Evolutionary conservation across 768 basidiomycete genomes (phyloP).

Genomic region (Tricholoma saponaceum): DNA sequence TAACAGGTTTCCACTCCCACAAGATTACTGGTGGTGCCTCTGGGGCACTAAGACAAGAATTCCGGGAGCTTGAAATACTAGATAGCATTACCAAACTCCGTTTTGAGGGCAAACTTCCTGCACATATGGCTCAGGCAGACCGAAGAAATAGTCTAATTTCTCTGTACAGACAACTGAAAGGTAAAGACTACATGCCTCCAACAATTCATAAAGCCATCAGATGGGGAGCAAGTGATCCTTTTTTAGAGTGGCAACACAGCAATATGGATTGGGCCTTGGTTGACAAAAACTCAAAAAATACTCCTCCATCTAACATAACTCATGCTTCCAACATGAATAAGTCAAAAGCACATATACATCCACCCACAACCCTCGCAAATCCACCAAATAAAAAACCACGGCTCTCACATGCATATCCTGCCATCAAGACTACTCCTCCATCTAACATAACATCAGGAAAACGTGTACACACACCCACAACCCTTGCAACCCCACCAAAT

Average conservation of each 20-base stretch:
- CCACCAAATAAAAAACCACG: not conserved
- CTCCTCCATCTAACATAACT: not conserved
- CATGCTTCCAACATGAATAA: not conserved
- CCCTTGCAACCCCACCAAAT: not conserved
- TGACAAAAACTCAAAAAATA: not conserved
- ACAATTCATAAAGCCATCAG: constrained; percentile 2
- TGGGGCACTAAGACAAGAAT: constrained; percentile 26
- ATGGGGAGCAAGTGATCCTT: constrained; percentile 7
- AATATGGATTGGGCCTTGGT: not conserved
- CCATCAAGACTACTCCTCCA: not conserved
- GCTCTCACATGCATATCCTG: not conserved
- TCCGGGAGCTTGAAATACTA: constrained; percentile 29
- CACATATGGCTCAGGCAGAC: constrained; percentile 5
- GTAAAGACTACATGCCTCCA: constrained; percentile 7
- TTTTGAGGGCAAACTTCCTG: constrained; percentile 18
- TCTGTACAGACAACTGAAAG: constrained; percentile 3
- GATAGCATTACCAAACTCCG: constrained; percentile 26
- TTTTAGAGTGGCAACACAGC: not conserved
- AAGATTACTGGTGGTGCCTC: constrained; percentile 22
- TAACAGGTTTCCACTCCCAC: constrained; percentile 18
- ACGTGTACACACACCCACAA: not conserved
- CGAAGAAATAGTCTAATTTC: constrained; percentile 8
- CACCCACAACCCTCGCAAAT: not conserved
- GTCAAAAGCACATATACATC: not conserved
- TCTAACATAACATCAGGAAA: not conserved